These are phyloP conservation scores for Periconia macrospinosa DNA, from an alignment of 2,329 filamentous ascomycete species.

Conservation along the genomic window DNA sequence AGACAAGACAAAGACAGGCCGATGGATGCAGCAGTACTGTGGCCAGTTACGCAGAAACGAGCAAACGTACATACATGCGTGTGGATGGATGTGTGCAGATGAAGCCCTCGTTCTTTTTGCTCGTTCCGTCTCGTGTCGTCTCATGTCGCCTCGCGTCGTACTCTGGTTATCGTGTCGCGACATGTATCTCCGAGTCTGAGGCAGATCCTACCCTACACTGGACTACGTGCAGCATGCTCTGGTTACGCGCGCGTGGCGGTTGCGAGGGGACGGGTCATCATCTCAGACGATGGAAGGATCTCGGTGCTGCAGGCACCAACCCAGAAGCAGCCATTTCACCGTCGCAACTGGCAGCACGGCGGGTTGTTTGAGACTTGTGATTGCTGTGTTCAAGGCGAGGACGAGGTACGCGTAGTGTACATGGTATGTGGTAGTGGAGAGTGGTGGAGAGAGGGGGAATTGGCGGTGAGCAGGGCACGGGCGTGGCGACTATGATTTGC, in stretches of 20 bases:
- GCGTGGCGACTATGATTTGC: conserved; percentile 7
- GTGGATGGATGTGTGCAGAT: background rate
- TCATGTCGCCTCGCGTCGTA: background rate
- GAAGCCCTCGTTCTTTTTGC: background rate
- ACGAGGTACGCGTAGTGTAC: background rate
- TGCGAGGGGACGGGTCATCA: background rate
- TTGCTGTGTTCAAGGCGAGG: background rate
- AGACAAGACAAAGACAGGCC: too few species aligned
- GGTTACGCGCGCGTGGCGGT: background rate
- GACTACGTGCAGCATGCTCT: background rate
- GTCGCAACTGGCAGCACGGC: background rate
- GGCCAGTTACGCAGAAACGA: conserved; percentile 4
- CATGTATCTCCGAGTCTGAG: too few species aligned
- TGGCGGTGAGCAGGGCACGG: conserved; percentile 24
- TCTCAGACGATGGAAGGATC: background rate
- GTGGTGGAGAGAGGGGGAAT: conserved; percentile 17
- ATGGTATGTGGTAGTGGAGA: background rate
- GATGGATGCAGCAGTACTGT: conserved; percentile 7
- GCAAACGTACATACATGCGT: too few species aligned
- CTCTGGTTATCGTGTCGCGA: background rate
- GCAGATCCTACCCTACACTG: too few species aligned
- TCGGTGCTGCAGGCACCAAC: background rate
- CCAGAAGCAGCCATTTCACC: background rate
- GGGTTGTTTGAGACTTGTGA: too few species aligned
- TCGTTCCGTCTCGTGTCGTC: background rate